phyloP scores from a whole-genome alignment of 2,329 filamentous ascomycete genomes.

The Monosporascus sp. region DNA sequence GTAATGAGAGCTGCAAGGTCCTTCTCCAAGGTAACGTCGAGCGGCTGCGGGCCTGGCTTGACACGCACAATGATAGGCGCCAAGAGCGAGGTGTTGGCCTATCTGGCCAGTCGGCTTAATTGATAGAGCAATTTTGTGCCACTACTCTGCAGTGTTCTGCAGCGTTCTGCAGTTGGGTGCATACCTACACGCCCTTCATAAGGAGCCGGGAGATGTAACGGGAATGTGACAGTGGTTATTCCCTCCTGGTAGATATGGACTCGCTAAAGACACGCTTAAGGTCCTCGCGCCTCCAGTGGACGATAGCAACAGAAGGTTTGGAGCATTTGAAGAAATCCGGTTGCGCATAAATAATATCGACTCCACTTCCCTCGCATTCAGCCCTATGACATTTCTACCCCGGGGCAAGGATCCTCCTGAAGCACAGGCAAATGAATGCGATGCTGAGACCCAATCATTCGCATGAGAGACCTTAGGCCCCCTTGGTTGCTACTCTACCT shows the following conservation, averaged over 20 bases:
- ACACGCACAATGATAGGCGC: background rate
- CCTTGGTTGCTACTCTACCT: background rate
- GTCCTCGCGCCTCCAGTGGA: background rate
- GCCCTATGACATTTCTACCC: background rate
- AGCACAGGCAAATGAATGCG: background rate
- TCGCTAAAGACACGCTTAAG: background rate
- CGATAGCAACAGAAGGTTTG: background rate
- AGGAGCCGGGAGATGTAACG: background rate
- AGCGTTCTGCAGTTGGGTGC: background rate
- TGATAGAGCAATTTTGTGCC: background rate
- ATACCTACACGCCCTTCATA: background rate
- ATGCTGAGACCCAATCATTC: background rate
- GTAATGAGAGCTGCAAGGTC: background rate
- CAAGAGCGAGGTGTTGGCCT: background rate
- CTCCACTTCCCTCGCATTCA: background rate
- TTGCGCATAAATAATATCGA: background rate
- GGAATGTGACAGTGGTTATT: background rate
- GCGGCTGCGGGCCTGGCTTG: background rate
- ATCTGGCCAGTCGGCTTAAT: background rate
- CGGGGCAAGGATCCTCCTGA: background rate
- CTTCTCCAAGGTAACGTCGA: background rate
- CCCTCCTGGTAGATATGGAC: background rate
- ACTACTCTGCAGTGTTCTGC: background rate
- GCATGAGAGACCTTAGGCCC: background rate
- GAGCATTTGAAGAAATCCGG: background rate